These are phyloP conservation scores for Boletus mariae DNA, from an alignment of 1,284 basidiomycete species.

Conservation along the genomic window DNA sequence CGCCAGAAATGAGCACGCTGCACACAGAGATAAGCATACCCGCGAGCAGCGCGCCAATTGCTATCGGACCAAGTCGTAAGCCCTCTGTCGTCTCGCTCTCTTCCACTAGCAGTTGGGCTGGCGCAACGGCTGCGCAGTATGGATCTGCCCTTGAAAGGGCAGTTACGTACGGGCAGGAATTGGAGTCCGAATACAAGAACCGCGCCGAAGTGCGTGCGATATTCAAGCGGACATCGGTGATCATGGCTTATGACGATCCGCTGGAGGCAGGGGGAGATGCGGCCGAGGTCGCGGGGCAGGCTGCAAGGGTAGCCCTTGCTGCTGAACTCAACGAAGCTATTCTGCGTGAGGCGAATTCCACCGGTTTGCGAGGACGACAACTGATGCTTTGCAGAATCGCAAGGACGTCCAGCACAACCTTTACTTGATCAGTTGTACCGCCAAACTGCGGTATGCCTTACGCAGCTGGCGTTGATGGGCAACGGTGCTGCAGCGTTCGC, in stretches of 20 bases:
- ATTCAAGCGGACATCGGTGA: constrained; percentile 69
- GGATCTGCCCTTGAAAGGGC: constrained; percentile 60
- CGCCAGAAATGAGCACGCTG: constrained; percentile 14
- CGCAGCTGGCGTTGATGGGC: constrained; percentile 65
- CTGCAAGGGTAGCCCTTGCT: constrained; percentile 61
- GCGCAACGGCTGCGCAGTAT: constrained; percentile 40
- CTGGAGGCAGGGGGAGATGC: constrained; percentile 58
- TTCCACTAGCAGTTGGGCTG: constrained; percentile 24
- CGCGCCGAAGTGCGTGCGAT: constrained; percentile 60
- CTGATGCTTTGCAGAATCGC: constrained; percentile 54
- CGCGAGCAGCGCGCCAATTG: constrained; percentile 29
- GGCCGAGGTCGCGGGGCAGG: constrained; percentile 62
- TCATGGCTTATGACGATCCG: constrained; percentile 76
- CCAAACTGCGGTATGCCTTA: constrained; percentile 62
- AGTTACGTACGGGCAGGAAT: constrained; percentile 63
- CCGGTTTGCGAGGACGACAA: neutral
- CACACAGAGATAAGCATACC: constrained; percentile 21
- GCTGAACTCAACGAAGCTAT: constrained; percentile 79
- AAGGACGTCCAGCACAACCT: constrained; percentile 67
- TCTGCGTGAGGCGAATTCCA: constrained; percentile 52
- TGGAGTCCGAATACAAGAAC: constrained; percentile 69
- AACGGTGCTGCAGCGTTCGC: constrained; percentile 76
- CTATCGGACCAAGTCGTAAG: constrained; percentile 30
- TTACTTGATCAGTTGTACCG: constrained; percentile 73
- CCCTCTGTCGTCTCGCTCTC: constrained; percentile 26